phyloP scores from a whole-genome alignment of 2,329 filamentous ascomycete genomes.

The Aureobasidium sp. region DNA sequence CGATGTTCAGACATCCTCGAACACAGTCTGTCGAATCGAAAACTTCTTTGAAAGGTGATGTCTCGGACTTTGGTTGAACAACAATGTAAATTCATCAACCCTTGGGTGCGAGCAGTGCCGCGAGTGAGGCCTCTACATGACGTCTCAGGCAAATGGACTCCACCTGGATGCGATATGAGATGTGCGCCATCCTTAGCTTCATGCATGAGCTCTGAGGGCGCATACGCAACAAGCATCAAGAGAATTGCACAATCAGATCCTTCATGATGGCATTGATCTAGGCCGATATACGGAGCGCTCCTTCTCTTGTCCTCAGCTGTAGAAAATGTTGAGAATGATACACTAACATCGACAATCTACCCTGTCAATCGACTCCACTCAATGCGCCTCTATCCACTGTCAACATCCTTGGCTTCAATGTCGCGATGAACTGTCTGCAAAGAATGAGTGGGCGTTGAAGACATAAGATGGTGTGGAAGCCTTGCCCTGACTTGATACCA shows the following conservation, averaged over 20 bases:
- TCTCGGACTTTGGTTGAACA: too few relatives aligned
- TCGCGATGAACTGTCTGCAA: neutral
- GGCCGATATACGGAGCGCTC: neutral
- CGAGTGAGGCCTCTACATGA: too few relatives aligned
- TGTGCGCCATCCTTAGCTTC: constrained; percentile 29
- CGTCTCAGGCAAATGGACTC: neutral
- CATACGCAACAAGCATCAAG: constrained; percentile 29
- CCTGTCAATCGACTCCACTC: neutral
- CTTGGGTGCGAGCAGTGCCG: too few relatives aligned
- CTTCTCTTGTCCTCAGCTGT: neutral
- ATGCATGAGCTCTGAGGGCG: neutral
- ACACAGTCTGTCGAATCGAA: too few relatives aligned
- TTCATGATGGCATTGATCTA: neutral
- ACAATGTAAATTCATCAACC: too few relatives aligned
- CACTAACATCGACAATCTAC: neutral
- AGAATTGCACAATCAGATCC: neutral
- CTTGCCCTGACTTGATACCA: neutral
- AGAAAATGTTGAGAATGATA: neutral
- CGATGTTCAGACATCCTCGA: too few relatives aligned
- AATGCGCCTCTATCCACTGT: neutral
- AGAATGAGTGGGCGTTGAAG: neutral
- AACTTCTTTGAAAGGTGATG: too few relatives aligned
- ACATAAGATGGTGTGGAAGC: neutral
- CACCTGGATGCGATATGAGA: constrained; percentile 64
- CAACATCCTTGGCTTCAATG: neutral